Percentiles rank a stretch among this genome's conserved stretches.
phyloP scores from a whole-genome alignment of 805 yeast genomes.

The Huiozyma naganishii region DNA sequence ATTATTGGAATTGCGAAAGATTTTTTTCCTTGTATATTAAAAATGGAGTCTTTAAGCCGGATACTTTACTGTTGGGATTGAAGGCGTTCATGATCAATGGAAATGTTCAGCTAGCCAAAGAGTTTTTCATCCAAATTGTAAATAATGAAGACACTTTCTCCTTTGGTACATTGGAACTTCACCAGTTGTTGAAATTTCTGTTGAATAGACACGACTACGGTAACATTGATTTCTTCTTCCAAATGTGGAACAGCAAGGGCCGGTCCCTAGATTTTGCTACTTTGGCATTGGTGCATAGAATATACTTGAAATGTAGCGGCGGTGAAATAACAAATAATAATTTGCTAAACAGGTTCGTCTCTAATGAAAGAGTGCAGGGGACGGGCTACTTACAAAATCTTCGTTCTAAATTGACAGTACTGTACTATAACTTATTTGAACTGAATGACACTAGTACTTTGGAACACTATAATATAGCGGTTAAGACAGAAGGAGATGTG shows the following conservation, averaged over 20 bases:
- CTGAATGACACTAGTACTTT: neutral
- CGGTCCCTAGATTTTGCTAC: neutral
- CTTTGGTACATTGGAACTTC: slow-evolving; percentile 11
- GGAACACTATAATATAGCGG: neutral
- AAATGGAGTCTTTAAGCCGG: slow-evolving; percentile 12
- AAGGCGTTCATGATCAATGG: slow-evolving; percentile 19
- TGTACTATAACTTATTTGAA: slow-evolving; percentile 8
- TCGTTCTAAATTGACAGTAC: slow-evolving; percentile 9
- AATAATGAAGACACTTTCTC: slow-evolving; percentile 23
- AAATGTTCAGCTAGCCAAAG: slow-evolving; percentile 22
- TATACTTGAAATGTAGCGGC: slow-evolving; percentile 8
- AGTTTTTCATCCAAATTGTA: slow-evolving; percentile 22
- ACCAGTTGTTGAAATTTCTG: slow-evolving; percentile 12
- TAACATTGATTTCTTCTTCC: slow-evolving; percentile 13
- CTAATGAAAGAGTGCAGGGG: slow-evolving; percentile 7
- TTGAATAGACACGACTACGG: slow-evolving; percentile 10
- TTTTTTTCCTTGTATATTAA: slow-evolving; percentile 23
- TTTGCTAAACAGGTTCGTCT: slow-evolving; percentile 7
- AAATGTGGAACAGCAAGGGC: slow-evolving; percentile 12
- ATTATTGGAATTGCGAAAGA: slow-evolving; percentile 16
- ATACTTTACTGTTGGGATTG: slow-evolving; percentile 17
- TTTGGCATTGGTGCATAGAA: slow-evolving; percentile 14
- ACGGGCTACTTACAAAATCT: slow-evolving; percentile 11
- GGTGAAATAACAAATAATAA: slow-evolving; percentile 1
- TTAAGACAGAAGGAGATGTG: neutral